phyloP scores from a whole-genome alignment of 257 asterid species.

The Solanum ahanhuiri region DNA sequence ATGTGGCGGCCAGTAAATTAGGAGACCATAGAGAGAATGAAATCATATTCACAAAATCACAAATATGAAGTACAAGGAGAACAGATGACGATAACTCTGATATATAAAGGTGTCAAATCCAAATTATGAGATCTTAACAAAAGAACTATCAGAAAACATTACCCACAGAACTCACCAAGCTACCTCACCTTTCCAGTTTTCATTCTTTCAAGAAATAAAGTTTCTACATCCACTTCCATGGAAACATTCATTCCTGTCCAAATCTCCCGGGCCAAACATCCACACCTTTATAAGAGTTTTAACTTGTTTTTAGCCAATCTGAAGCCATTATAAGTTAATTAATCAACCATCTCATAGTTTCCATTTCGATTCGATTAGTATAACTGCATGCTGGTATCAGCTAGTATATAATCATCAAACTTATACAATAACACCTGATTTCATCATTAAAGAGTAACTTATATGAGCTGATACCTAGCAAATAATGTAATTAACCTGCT shows the following conservation, averaged over 20 bases:
- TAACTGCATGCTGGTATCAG: neutral
- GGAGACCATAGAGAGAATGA: neutral
- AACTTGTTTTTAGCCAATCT: neutral
- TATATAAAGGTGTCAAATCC: neutral
- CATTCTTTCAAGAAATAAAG: neutral
- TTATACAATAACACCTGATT: neutral
- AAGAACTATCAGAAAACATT: neutral
- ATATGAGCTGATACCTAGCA: neutral
- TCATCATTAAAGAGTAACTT: neutral
- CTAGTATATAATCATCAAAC: neutral
- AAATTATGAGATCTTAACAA: neutral
- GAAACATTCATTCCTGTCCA: neutral
- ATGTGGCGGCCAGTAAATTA: neutral
- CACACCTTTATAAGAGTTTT: neutral
- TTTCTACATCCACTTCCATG: neutral
- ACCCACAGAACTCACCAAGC: neutral
- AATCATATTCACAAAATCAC: neutral
- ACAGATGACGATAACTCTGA: neutral
- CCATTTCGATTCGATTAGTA: neutral
- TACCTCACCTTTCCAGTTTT: neutral
- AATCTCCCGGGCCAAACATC: neutral
- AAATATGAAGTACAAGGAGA: neutral
- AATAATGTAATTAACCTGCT: neutral
- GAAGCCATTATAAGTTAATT: neutral
- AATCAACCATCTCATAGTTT: neutral